Percentiles rank a stretch among this genome's conserved stretches.
Evolutionary conservation across 2,329 filamentous ascomycete genomes (phyloP).

Genomic region (Ophiocordyceps polyrhachis-furcata): DNA sequence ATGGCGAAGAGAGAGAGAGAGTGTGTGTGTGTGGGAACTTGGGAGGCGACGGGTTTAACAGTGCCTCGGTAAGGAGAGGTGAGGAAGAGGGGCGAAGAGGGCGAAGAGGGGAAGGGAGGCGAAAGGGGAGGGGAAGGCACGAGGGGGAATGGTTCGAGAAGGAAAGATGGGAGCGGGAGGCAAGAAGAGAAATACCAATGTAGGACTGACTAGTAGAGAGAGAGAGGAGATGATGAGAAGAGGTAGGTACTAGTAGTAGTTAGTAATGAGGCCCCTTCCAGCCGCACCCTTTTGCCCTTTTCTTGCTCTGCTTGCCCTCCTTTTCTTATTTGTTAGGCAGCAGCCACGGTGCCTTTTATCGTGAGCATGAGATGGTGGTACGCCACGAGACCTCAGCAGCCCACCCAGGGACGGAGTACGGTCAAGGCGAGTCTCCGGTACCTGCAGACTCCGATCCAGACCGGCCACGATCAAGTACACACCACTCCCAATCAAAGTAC

Average conservation of each 20-base stretch:
- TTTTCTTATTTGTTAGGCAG: neutral
- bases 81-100: neutral
- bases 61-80: neutral
- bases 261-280: too few species aligned
- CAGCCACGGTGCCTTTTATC: neutral
- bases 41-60: neutral
- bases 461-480: too few species aligned
- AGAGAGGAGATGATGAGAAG: neutral
- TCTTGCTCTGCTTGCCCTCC: neutral
- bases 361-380: neutral
- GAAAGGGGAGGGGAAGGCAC: neutral
- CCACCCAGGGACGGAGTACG: neutral
- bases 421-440: neutral
- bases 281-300: too few species aligned
- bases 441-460: neutral
- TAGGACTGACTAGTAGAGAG: too few species aligned
- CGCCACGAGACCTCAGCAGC: neutral
- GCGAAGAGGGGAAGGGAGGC: neutral
- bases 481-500: neutral
- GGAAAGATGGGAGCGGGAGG: neutral
- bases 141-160: neutral
- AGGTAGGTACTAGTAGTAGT: too few species aligned
- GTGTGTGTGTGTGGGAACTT: too few species aligned
- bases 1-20: conserved; percentile 4
- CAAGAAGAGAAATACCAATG: neutral